These are phyloP conservation scores for Ophiostoma novo-ulmi DNA, from an alignment of 2,329 filamentous ascomycete species.

Conservation along the genomic window DNA sequence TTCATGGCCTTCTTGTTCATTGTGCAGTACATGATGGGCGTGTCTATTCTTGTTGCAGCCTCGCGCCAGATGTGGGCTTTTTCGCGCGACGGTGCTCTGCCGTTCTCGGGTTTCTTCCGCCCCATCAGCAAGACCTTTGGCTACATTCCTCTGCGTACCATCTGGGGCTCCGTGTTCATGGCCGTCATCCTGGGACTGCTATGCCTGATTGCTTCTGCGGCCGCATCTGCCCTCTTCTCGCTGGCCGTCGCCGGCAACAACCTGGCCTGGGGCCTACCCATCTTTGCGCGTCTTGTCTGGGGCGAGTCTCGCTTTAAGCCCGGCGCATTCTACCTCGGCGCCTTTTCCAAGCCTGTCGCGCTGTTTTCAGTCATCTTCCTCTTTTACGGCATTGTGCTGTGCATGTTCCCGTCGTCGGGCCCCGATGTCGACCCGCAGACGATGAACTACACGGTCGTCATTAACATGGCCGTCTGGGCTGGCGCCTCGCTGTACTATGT, in stretches of 20 bases:
- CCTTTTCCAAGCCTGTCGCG: slow-evolving; percentile 48
- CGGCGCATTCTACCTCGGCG: slow-evolving; percentile 55
- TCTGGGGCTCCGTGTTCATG: slow-evolving; percentile 49
- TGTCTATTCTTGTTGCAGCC: slow-evolving; percentile 53
- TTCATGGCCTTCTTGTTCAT: slow-evolving; percentile 56
- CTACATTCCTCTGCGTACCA: slow-evolving; percentile 53
- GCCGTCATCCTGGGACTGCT: slow-evolving; percentile 52
- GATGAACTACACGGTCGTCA: slow-evolving; percentile 62
- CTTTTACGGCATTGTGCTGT: slow-evolving; percentile 50
- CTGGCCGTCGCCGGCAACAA: slow-evolving; percentile 57
- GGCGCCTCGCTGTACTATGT: slow-evolving; percentile 53
- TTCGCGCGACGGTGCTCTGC: slow-evolving; percentile 56
- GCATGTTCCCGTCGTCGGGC: slow-evolving; percentile 55
- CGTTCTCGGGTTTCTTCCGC: slow-evolving; percentile 54
- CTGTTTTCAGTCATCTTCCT: slow-evolving; percentile 51
- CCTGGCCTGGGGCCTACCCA: slow-evolving; percentile 55
- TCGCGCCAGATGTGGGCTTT: slow-evolving; percentile 61
- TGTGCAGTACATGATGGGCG: slow-evolving; percentile 58
- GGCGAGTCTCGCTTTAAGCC: slow-evolving; percentile 53
- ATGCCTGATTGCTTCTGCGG: slow-evolving; percentile 53
- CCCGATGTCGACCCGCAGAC: slow-evolving; percentile 45
- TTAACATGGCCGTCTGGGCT: slow-evolving; percentile 55
- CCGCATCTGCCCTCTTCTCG: slow-evolving; percentile 55
- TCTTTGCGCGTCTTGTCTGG: slow-evolving; percentile 55
- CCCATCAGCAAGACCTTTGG: slow-evolving; percentile 50